Evolutionary conservation across 257 asterid genomes (phyloP).

Genomic region (Solanum stenotomum): DNA sequence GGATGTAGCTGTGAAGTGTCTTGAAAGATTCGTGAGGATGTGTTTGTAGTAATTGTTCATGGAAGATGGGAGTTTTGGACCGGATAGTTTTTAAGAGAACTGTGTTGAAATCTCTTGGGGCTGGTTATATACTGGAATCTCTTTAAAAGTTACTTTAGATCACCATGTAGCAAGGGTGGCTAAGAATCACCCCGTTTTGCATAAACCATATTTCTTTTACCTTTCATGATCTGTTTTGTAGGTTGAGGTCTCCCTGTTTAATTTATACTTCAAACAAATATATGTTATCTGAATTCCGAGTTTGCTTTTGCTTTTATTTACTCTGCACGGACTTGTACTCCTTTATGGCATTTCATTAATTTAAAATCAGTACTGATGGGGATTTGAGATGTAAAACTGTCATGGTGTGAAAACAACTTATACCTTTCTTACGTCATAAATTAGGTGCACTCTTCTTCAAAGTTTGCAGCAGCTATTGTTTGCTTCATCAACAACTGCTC

Average conservation of each 20-base stretch:
- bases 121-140: neutral
- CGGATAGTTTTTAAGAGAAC: neutral
- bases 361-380: neutral
- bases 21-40: neutral
- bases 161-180: neutral
- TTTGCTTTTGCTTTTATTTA: neutral
- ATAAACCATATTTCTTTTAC: neutral
- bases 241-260: neutral
- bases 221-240: neutral
- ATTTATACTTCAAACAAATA: neutral
- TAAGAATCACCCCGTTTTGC: neutral
- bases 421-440: conserved; percentile 7
- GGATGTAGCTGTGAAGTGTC: neutral
- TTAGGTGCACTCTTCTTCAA: conserved; percentile 85
- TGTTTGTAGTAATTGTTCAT: neutral
- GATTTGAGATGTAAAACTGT: neutral
- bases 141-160: neutral
- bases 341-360: neutral
- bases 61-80: neutral
- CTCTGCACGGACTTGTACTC: neutral
- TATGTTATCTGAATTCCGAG: neutral
- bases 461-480: conserved; percentile 88
- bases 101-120: neutral
- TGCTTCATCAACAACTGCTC: conserved; percentile 98
- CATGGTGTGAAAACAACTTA: neutral